phyloP scores from a whole-genome alignment of 2,329 filamentous ascomycete genomes.

The Lizonia empirigonia region DNA sequence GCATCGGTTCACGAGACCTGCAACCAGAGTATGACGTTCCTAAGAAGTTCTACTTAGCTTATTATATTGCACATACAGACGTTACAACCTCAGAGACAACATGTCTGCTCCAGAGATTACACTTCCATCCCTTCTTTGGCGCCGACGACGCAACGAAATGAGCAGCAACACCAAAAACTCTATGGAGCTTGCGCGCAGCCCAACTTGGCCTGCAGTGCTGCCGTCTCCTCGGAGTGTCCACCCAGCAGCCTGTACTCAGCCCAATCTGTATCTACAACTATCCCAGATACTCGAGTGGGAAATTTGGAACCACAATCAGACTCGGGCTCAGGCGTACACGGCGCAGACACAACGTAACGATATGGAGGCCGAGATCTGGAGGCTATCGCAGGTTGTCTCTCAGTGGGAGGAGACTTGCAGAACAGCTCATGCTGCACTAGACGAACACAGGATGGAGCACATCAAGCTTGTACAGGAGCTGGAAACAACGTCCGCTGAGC shows the following conservation, averaged over 20 bases:
- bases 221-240: not conserved
- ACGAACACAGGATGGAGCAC: constrained; percentile 2
- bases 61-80: no score
- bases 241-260: not conserved
- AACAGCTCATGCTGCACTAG: not conserved
- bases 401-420: constrained; percentile 7
- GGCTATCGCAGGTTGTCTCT: not conserved
- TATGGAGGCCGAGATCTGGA: not conserved
- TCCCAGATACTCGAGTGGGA: constrained; percentile 8
- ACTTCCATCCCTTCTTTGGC: not conserved
- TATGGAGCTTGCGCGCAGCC: not conserved
- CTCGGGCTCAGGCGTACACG: not conserved
- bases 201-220: not conserved
- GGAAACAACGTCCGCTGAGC: not conserved
- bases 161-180: not conserved
- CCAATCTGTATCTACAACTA: constrained; percentile 5
- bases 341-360: not conserved
- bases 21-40: no score
- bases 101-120: not conserved
- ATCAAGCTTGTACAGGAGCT: not conserved
- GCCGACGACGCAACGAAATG: not conserved
- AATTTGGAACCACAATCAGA: constrained; percentile 14
- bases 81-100: no score
- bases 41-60: no score
- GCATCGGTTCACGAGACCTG: no score